Evolutionary conservation across 441 rosid species (phyloP).

Genomic region (Pelargonium cotyledonis): DNA sequence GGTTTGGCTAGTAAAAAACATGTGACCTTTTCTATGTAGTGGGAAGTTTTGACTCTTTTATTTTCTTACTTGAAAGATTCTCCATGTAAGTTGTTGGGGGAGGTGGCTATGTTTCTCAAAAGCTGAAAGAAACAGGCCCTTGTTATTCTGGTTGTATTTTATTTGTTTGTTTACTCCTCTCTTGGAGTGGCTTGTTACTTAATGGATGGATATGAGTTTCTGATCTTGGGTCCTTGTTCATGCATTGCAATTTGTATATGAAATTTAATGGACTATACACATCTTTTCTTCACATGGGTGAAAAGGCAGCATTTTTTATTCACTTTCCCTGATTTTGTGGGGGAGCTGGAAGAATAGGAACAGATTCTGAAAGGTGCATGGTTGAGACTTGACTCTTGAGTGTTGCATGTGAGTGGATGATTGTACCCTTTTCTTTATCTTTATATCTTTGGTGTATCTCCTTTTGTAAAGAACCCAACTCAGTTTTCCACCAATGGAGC

Average conservation of each 20-base stretch:
- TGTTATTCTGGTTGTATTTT: constrained; percentile 26
- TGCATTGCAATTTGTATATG: not conserved
- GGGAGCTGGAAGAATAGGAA: not conserved
- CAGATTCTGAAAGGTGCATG: not conserved
- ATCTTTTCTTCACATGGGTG: not conserved
- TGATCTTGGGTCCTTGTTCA: too few species aligned
- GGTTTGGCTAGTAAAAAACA: constrained; percentile 33
- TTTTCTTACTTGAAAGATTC: constrained; percentile 21
- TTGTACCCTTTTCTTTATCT: constrained; percentile 1
- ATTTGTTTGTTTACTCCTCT: constrained; percentile 33
- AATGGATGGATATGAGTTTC: constrained; percentile 22
- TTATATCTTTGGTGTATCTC: not conserved
- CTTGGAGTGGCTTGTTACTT: constrained; percentile 32
- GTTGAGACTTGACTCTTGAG: not conserved
- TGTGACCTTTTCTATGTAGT: constrained; percentile 41
- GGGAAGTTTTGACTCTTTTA: constrained; percentile 55
- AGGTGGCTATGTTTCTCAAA: constrained; percentile 40
- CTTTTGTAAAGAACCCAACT: constrained; percentile 14
- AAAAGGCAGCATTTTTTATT: not conserved
- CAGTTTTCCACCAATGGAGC: not conserved
- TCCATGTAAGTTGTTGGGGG: constrained; percentile 48
- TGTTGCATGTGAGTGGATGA: constrained; percentile 22
- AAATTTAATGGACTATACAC: not conserved
- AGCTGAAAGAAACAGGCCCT: constrained; percentile 40
- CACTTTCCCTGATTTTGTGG: not conserved